A percentile compares a stretch with the other conserved stretches of the same genome.
Evolutionary conservation across 129 eudicot species (phyloP).

Genomic region (Saussurea involucrata): DNA sequence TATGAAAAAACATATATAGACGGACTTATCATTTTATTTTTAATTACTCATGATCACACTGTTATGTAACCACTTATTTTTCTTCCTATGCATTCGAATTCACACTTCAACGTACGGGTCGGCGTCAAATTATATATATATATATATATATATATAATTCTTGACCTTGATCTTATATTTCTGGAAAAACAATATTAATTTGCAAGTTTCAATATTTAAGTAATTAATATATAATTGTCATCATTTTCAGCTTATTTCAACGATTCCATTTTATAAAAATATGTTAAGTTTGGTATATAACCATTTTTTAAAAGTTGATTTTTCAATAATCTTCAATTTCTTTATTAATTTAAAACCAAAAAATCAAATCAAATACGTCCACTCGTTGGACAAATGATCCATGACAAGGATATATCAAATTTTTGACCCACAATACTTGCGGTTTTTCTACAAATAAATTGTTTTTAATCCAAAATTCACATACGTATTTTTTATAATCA

Average conservation of each 20-base stretch:
- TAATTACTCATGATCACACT: not conserved
- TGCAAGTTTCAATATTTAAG: not conserved
- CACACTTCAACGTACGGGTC: not conserved
- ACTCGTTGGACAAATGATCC: not conserved
- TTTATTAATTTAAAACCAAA: not conserved
- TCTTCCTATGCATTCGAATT: not conserved
- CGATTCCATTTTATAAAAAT: not conserved
- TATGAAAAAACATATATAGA: not conserved
- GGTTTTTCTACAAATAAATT: not conserved
- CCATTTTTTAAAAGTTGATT: not conserved
- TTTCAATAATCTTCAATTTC: not conserved
- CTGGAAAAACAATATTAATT: not conserved
- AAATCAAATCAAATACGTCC: not conserved
- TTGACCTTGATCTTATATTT: not conserved
- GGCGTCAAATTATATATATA: not conserved
- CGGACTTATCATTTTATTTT: not conserved
- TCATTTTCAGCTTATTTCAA: not conserved
- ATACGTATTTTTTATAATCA: too few species aligned
- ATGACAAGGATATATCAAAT: not conserved
- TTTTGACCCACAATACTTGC: not conserved
- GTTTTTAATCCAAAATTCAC: too few species aligned
- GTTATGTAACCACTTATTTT: not conserved
- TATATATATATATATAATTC: not conserved
- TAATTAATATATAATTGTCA: not conserved
- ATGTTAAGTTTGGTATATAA: not conserved